Base-by-base conservation (phyloP, 768 basidiomycete species). In the Lactarius quietus region DNA sequence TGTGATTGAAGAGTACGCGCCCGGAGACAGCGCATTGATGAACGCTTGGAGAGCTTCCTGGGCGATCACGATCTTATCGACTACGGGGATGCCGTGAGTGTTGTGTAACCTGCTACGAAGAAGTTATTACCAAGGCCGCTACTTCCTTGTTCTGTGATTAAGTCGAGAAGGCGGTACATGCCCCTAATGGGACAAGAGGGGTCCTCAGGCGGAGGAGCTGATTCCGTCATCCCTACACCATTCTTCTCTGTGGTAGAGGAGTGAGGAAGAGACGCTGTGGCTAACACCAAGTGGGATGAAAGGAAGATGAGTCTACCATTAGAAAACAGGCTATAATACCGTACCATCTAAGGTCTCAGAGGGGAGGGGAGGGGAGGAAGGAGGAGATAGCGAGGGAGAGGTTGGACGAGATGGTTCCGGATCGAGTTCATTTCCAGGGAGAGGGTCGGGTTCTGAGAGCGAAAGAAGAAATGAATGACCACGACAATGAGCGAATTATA, bases 41-140 rank as follows among this genome's bases (percentile, higher is more conserved):
- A 87, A 80, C 3, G 74, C 66, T 64, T 75, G 74, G 15, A 87
- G 73, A 3, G 83, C 81, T 3, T 78, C 74, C 70, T 85, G 83
- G 2, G 77, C 76, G 33, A 88, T 87, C 72, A 87, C 82, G 36
- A 87, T 80, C 70, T 88, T 87, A 68, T 86, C 84, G 43, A 86
- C 86, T 85, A 23, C 26, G 65, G n/a, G 20, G 29, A 38, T 26
- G 20, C 18, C 18, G 31, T 66, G 20, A 66, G 52, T 20, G 12
- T 5, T n/a, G 15, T 29, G 55, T 20, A 35, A 43, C 6, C 26
- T 6, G 6, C 23, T 31, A 43, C 8, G 20, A 39, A 14, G 61
- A 39, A 23, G 5, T 3, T 61, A 75, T 63, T 67, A 84, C 85
- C 85, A 6, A 85, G 76, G 1, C 84, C 83, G 5, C 81, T 79